phyloP scores from a whole-genome alignment of 176 grass and related monocot genomes.

The Carex cristatella region DNA sequence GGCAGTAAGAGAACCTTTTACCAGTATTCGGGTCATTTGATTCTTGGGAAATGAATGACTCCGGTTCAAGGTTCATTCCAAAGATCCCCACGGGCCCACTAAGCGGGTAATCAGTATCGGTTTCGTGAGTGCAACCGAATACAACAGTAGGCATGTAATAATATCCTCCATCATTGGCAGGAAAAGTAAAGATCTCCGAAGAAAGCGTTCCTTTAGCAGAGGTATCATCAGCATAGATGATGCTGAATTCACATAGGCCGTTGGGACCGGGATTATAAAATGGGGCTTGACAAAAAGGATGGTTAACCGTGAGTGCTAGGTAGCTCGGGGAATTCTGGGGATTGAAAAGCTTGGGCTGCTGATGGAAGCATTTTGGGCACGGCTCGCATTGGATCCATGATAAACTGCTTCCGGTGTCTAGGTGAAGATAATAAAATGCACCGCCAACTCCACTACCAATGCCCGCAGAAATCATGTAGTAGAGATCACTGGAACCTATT shows the following conservation, averaged over 20 bases:
- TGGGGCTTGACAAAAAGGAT: background rate
- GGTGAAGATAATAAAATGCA: background rate
- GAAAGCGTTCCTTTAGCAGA: background rate
- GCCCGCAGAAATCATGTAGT: background rate
- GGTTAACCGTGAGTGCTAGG: background rate
- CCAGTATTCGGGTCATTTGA: background rate
- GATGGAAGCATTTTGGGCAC: background rate
- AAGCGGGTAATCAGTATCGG: background rate
- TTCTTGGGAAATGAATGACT: background rate
- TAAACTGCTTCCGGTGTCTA: background rate
- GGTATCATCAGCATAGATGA: background rate
- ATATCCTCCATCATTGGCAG: background rate
- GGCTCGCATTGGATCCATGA: conserved; percentile 8
- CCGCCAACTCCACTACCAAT: background rate
- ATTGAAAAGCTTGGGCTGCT: background rate
- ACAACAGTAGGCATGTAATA: background rate
- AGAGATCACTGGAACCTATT: background rate
- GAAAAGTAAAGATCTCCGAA: background rate
- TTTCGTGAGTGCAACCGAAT: background rate
- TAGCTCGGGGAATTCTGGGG: background rate
- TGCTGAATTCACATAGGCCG: background rate
- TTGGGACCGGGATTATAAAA: background rate
- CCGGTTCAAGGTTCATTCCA: background rate
- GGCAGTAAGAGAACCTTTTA: background rate
- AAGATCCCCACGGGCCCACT: background rate